Percentiles rank a stretch among this genome's conserved stretches.
These are phyloP conservation scores for Fusarium poae DNA, from an alignment of 2,329 filamentous ascomycete species.

Conservation along the genomic window DNA sequence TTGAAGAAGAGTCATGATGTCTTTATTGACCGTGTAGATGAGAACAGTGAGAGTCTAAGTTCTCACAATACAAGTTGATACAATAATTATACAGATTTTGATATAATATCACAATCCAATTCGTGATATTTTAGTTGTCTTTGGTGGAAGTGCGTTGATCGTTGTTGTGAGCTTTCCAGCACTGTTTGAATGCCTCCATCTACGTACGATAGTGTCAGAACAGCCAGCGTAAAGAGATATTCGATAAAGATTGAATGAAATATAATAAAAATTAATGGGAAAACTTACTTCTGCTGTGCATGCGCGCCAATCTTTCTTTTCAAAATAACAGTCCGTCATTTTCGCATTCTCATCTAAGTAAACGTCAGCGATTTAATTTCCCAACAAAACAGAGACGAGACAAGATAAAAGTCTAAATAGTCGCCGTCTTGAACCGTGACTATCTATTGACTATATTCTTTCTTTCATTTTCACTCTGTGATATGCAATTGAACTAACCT, in stretches of 20 bases:
- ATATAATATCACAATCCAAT: neutral
- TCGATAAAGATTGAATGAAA: neutral
- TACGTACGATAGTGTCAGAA: slow-evolving; percentile 55
- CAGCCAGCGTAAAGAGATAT: neutral
- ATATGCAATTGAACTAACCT: slow-evolving; percentile 56
- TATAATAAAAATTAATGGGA: neutral
- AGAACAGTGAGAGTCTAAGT: neutral
- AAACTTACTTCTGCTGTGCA: slow-evolving; percentile 88
- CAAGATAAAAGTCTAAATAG: neutral
- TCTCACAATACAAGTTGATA: slow-evolving; percentile 11
- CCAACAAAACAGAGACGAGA: slow-evolving; percentile 31
- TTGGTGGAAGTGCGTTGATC: slow-evolving; percentile 83
- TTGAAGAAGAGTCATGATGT: slow-evolving; percentile 23
- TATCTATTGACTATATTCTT: rapidly evolving
- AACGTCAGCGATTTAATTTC: slow-evolving; percentile 5
- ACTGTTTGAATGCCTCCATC: slow-evolving; percentile 91
- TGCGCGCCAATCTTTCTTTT: slow-evolving; percentile 94
- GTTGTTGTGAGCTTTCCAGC: slow-evolving; percentile 93
- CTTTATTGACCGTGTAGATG: slow-evolving; percentile 4
- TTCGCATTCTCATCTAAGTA: slow-evolving; percentile 83
- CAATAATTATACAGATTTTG: neutral
- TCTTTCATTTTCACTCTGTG: neutral
- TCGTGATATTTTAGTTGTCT: slow-evolving; percentile 61
- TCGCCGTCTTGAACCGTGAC: neutral
- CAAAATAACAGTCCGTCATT: slow-evolving; percentile 95